Base-by-base conservation (phyloP, 345 rosid genomes). In the Rhizophora apiculata region DNA sequence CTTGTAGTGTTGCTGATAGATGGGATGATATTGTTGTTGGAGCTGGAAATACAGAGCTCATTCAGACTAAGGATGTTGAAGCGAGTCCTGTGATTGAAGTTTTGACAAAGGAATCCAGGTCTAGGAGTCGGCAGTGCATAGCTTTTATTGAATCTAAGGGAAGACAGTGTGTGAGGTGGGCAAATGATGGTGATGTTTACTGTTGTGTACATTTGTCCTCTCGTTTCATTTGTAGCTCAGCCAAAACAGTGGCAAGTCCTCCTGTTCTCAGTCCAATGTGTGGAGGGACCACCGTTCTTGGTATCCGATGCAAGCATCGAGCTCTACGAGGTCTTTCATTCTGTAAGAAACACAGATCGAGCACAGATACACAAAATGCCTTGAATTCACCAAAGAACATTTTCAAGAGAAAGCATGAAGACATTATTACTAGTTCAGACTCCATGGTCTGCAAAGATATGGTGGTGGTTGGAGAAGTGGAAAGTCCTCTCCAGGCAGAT, bases 141-240 rank as follows among this genome's bases (percentile, higher is more conserved):
- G 99, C 99, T 59, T 96, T 85, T 78, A 91, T 96, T 63, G 97
- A 96, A 77, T 79, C 97, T 0, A 96, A 96, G 76, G 96, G 95
- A 79, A 88, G 99, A 67, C 97, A 90, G 78, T 96, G 99, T 64
- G 96, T 92, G 75, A 90, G 99, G 83, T 92, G 93, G 87, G 99
- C 98, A 29, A 96, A 92, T 59, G 98, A 96, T 36, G 97, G 99
- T 34, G 99, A 96, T 82, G 87, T 89, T 61, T 92, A 89, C 71
- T 96, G 99, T 57, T 96, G 99, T 78, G 97, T 96, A 70, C 99
- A 96, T 83, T 83, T 96, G 85, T 93, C 98, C 55, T 88, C 98
- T 77, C 97, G 98, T 73, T 92, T 92, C 70, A 79, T 76, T 4
- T 83, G 94, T 21, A 84, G 82, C 64, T 78, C 92, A 22, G 37